Base-by-base conservation (phyloP, 2,329 filamentous ascomycete species). In the Talaromyces islandicus region DNA sequence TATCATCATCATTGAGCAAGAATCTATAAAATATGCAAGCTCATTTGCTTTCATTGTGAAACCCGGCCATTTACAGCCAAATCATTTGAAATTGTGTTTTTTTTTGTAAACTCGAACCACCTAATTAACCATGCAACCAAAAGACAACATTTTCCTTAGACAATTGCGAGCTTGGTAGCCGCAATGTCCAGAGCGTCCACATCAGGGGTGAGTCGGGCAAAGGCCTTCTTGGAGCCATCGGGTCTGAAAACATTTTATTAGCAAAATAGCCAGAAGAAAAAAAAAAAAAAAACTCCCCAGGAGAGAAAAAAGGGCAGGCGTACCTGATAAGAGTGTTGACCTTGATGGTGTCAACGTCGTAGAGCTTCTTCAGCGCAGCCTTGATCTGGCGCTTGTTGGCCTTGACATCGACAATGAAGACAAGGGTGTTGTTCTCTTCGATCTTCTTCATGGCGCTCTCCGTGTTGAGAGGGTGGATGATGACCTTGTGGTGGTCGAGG, bases 381-480 rank as follows among this genome's bases (percentile, higher is more conserved):
- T 97, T 97, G 84, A 99, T 99, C 85, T 99, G 94, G 78, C 92
- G 88, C 91, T 99, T 99, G 88, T 99, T 99, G 80, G 93, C 88
- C 89, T 95, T 95, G 80, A 93, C 83, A 71, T 97, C 90, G 76
- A 95, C 91, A 72, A 96, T 96, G 86, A 97, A 97, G 77, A 96
- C 91, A 57, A 99, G 88, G 70, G 94, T 99, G 88, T 99, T 99
- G 88, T 99, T 92, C 89, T 99, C 94, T 86, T 99, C 94, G 73
- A 99, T 97, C 90, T 97, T 97, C 91, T 99, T 99, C 93, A 99
- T 97, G 75, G 95, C 94, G 76, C 89, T 94, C 89, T 99, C 94
- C 64, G 94, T 99, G 89, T 99, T 99, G 77, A 99, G 87, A 69
- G 94, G 94, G 88, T 97, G 91, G 77, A 97, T 85, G 80, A 99